Evolutionary conservation across 371 early-diverging fungal genomes (phyloP), one percentile per base, ranked within the genome.

Genomic region (Phascolomyces articulosus): DNA sequence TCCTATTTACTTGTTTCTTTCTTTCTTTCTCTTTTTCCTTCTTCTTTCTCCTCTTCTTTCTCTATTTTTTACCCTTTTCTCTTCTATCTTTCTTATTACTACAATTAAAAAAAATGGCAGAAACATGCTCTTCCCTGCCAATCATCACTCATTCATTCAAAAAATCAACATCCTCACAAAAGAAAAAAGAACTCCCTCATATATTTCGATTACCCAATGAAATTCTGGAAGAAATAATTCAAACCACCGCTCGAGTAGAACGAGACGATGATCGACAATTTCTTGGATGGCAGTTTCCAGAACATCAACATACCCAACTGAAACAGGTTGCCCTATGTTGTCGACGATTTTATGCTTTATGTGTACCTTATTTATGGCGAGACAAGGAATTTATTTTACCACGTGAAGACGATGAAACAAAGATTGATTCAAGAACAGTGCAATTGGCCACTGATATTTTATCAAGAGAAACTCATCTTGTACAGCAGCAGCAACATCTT

Each of bases 301-400:
- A 74, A 24, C 67, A 79, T 41, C 60, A 64, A 16, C 74, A 75
- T 38, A 34, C 29, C 11, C 62, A 71, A n/a, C 51, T 82, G n/a
- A 74, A 72, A 28, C 60, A 64, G 3, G 63, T 82, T 26, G 77
- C 80, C 4, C 64, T 75, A 6, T 68, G 74, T 24, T 82, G 83
- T 18, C 66, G 74, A 18, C 53, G 66, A 3, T 54, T 79, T 11
- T 82, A 79, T 61, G 40, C 70, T 1, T 40, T 79, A 1, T 74
- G 76, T 27, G 67, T 72, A n/a, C 83, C 83, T 0, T 76, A 68
- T 47, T 65, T 82, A 24, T 82, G 83, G 83, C 72, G 74, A 63
- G 73, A 79, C 40, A 79, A 82, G 55, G 83, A 79, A 53, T 79
- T 82, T 55, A 75, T 82, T n/a, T 38, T 82, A 16, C 79, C 79